Base-by-base conservation (phyloP, 2,329 filamentous ascomycete genomes). In the Cordyceps pruinosa region DNA sequence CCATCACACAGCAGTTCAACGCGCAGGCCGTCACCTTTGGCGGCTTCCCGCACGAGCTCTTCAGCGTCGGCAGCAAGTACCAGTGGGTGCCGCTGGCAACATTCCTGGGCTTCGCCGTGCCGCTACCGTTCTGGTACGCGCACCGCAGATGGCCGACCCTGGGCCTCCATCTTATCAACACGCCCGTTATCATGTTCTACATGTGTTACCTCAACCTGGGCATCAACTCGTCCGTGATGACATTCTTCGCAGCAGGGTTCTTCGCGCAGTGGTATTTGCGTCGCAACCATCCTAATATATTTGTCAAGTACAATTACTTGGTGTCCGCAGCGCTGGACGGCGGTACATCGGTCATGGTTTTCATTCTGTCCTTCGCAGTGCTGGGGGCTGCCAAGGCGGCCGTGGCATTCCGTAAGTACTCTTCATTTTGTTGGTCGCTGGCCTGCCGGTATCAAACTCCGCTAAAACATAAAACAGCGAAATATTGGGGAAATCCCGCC, bases 1-100 rank as follows among this genome's bases (percentile, higher is more conserved):
- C 75, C 13, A 72, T 73, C 39, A 68, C 78, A 2, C 77, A 80
- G 61, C 67, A 69, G 3, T 75, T 72, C 68, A 79, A 79, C 60
- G 72, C 74, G 1, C 62, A 61, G 7, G 66, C 66, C 1, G 62
- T 68, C 13, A 62, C 67, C 4, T 57, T 9, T 68, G 66, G 66
- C 61, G 64, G 13, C 44, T 63, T 21, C 61, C 66, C 23, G 60
- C 54, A 64, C 9, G 61, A 66, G 28, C 59, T 64, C 9, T 66
- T 58, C 7, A 50, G 49, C n/a, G 60, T 61, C 28, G 45, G 56
- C 9, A 35, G 51, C 56, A 56, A 58, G 28, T 52, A 57, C 37
- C 44, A 60, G 54, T 51, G 60, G 60, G 45, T 57, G 46, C 48
- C 61, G 56, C 47, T 62, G 55, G 35, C 73, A 2, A 44, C 23